These are phyloP conservation scores for Metschnikowia dekortorum DNA, from an alignment of 805 yeast species.

Conservation along the genomic window DNA sequence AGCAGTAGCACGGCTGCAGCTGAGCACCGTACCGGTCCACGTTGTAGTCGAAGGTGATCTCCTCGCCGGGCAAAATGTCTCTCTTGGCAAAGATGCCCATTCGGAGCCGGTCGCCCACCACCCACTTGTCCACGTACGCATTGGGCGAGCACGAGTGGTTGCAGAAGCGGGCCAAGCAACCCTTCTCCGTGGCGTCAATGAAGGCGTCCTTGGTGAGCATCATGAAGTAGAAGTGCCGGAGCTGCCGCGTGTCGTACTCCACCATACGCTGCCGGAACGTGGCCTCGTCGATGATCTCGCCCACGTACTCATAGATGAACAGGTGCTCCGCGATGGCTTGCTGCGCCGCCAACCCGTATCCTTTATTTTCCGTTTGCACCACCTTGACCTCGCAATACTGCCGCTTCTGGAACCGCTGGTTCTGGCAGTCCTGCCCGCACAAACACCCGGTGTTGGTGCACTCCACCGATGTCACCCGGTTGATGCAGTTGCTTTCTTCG, in stretches of 20 bases:
- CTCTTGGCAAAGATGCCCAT: constrained; percentile 95
- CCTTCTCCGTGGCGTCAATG: constrained; percentile 89
- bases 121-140: constrained; percentile 96
- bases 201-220: constrained; percentile 90
- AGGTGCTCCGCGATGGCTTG: constrained; percentile 51
- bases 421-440: constrained; percentile 78
- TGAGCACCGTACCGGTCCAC: constrained; percentile 96
- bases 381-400: constrained; percentile 76
- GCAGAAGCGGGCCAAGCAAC: constrained; percentile 85
- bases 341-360: constrained; percentile 83
- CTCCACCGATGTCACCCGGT: constrained; percentile 87
- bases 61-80: constrained; percentile 71
- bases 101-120: constrained; percentile 79
- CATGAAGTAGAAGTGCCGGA: constrained; percentile 90
- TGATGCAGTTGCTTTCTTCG: constrained; percentile 84
- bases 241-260: constrained; percentile 62
- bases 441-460: constrained; percentile 65
- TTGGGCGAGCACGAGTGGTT: constrained; percentile 96
- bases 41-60: constrained; percentile 86
- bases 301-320: constrained; percentile 90
- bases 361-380: constrained; percentile 79
- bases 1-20: constrained; percentile 93
- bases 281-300: constrained; percentile 84
- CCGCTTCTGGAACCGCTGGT: constrained; percentile 80
- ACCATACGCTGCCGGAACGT: constrained; percentile 72